Evolutionary conservation across 441 rosid genomes (phyloP).

Genomic region (Hypseocharis bilobata): DNA sequence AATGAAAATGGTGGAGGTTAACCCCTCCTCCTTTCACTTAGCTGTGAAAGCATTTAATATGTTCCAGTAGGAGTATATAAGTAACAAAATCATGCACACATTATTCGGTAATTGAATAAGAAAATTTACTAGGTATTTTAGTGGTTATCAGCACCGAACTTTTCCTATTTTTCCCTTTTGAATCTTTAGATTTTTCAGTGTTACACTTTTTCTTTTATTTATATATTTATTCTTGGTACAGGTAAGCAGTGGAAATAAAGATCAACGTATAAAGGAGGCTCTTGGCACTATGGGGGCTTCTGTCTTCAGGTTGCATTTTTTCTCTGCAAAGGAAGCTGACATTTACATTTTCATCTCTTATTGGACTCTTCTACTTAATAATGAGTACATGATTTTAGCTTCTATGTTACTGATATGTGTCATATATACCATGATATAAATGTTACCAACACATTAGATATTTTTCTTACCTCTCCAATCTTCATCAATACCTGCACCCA

Average conservation of each 20-base stretch:
- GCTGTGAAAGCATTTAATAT: background rate
- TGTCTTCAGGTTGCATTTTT: slow-evolving; percentile 65
- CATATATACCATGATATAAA: no score
- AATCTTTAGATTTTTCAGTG: background rate
- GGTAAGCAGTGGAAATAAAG: slow-evolving; percentile 71
- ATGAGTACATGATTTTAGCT: background rate
- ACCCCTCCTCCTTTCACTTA: background rate
- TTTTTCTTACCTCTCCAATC: no score
- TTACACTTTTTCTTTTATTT: background rate
- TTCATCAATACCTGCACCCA: no score
- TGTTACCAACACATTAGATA: background rate
- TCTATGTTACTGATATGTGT: no score
- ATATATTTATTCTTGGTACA: slow-evolving; percentile 26
- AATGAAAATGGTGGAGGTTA: background rate
- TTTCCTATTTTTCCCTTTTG: background rate
- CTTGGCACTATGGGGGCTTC: slow-evolving; percentile 94
- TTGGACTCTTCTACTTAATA: background rate
- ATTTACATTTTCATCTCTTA: background rate
- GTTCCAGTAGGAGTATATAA: background rate
- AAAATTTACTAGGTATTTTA: background rate
- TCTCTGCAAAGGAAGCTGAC: slow-evolving; percentile 14
- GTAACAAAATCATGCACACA: background rate
- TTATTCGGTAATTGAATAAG: background rate
- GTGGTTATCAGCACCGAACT: background rate
- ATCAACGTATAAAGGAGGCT: slow-evolving; percentile 77